Conservation (phyloP, 2,329 filamentous ascomycete species). For the Truncatella angustata region DNA sequence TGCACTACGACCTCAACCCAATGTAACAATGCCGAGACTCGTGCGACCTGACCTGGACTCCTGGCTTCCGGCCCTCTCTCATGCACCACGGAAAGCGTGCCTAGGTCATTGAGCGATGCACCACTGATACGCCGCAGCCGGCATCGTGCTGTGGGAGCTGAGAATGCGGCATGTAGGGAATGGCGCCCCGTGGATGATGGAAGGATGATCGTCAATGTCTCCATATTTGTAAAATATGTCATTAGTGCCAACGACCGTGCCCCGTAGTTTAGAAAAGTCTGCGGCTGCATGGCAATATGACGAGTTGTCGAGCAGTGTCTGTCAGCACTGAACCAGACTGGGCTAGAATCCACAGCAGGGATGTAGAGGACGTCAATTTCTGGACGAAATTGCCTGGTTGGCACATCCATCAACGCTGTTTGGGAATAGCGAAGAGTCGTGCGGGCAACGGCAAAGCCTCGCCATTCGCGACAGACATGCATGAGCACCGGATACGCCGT, state of each 20-base stretch:
- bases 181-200: constrained; percentile 1
- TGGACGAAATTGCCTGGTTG: constrained; percentile 16
- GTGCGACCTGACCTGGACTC: neutral
- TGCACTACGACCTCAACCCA: neutral
- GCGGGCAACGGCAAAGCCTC: constrained; percentile 10
- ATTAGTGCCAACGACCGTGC: constrained; percentile 1
- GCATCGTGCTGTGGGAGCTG: neutral
- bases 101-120: neutral
- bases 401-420: constrained; percentile 15
- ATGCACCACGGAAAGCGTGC: neutral
- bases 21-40: neutral
- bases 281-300: constrained; percentile 5
- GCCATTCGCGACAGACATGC: constrained; percentile 19
- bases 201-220: neutral
- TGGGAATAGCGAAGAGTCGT: constrained; percentile 17
- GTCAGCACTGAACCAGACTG: neutral
- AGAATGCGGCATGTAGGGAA: neutral
- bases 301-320: neutral
- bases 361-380: constrained; percentile 19
- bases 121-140: neutral
- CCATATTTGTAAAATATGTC: constrained; percentile 3
- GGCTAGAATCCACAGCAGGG: neutral
- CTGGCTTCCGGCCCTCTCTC: neutral
- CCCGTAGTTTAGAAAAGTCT: neutral
- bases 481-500: constrained; percentile 17